Conservation (phyloP, 2,329 filamentous ascomycete species). For the Apiospora pterosperma region DNA sequence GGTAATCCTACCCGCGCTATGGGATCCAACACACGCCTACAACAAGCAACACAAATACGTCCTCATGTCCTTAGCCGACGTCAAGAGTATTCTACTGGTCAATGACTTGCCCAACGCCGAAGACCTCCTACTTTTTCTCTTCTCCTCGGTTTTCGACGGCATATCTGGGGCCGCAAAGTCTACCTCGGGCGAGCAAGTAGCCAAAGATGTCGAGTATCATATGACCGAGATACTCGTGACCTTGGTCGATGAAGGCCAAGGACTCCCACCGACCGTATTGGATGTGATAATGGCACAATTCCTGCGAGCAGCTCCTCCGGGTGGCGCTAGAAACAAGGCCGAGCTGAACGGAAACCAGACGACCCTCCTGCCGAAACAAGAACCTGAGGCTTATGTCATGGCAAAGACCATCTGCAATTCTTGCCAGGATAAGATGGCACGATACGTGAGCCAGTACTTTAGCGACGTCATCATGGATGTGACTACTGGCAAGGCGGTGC, state of each 20-base stretch:
- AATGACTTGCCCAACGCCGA: conserved; percentile 84
- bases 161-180: conserved; percentile 75
- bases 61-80: conserved; percentile 80
- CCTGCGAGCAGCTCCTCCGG: conserved; percentile 75
- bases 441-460: conserved; percentile 93
- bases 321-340: conserved; percentile 55
- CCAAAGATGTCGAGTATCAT: conserved; percentile 90
- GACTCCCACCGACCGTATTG: conserved; percentile 76
- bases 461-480: conserved; percentile 94
- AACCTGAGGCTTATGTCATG: conserved; percentile 93
- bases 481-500: conserved; percentile 47
- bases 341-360: conserved; percentile 73
- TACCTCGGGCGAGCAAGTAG: conserved; percentile 74
- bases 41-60: conserved; percentile 92
- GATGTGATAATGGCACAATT: conserved; percentile 97
- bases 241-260: conserved; percentile 80
- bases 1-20: conserved; percentile 78
- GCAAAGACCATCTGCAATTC: conserved; percentile 89
- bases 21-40: conserved; percentile 84
- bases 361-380: conserved; percentile 79
- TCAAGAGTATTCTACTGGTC: conserved; percentile 91
- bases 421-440: conserved; percentile 90
- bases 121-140: conserved; percentile 74
- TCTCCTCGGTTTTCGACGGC: conserved; percentile 88
- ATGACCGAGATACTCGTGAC: conserved; percentile 83